These are phyloP conservation scores for Zoysia pacifica DNA, from an alignment of 176 grass and related monocot genomes.

Conservation along the genomic window DNA sequence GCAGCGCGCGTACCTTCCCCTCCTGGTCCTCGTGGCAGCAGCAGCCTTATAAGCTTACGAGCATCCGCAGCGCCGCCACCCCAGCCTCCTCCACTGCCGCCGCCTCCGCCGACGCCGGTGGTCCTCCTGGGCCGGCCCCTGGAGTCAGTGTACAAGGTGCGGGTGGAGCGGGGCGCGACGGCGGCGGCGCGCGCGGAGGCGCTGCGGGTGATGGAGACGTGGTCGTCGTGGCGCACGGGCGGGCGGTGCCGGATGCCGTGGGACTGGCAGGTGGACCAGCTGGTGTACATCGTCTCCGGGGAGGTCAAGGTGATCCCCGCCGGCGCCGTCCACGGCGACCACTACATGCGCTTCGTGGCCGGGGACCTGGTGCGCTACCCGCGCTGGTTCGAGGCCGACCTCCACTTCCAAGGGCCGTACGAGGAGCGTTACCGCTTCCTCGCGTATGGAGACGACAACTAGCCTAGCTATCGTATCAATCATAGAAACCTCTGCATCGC, in stretches of 20 bases:
- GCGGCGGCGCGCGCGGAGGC: constrained; percentile 58
- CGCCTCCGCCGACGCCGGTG: not conserved
- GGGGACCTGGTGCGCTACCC: constrained; percentile 89
- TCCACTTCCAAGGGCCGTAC: constrained; percentile 88
- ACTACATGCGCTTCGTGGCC: constrained; percentile 86
- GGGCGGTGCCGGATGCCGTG: constrained; percentile 72
- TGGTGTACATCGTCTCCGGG: constrained; percentile 81
- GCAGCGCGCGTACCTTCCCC: constrained; percentile 22
- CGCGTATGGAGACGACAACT: constrained; percentile 77
- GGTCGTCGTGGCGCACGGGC: constrained; percentile 79
- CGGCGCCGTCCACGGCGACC: constrained; percentile 69
- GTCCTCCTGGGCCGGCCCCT: constrained; percentile 41
- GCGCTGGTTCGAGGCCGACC: constrained; percentile 89
- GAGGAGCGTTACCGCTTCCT: constrained; percentile 91
- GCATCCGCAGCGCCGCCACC: not conserved
- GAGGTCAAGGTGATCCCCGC: constrained; percentile 82
- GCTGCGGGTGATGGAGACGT: constrained; percentile 63
- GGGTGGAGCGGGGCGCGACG: constrained; percentile 66
- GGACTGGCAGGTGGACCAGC: constrained; percentile 99
- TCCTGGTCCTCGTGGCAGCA: not conserved
- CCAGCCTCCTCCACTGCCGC: not conserved
- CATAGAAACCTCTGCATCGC: too few relatives aligned
- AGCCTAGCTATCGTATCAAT: not conserved
- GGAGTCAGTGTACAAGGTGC: constrained; percentile 87
- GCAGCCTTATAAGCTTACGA: not conserved